These are phyloP conservation scores for Monosporascus sp. DNA, from an alignment of 2,329 filamentous ascomycete genomes.

Conservation along the genomic window DNA sequence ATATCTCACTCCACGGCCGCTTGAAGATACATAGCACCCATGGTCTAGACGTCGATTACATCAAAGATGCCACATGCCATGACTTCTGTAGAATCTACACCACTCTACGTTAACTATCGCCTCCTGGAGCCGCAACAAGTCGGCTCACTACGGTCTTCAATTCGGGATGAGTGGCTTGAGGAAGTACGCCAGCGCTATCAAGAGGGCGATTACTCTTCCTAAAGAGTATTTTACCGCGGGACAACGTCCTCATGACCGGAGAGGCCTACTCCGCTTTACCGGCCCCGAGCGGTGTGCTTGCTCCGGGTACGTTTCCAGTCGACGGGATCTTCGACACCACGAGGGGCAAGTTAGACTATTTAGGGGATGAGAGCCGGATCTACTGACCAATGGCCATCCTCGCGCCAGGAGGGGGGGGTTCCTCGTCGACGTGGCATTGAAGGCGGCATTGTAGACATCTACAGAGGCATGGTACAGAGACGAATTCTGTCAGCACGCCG, in stretches of 20 bases:
- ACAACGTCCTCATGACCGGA: constrained; percentile 36
- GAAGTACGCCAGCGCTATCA: constrained; percentile 33
- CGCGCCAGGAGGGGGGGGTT: constrained; percentile 14
- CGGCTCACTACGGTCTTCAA: constrained; percentile 28
- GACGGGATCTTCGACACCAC: constrained; percentile 36
- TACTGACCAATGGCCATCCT: constrained; percentile 25
- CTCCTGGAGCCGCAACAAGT: constrained; percentile 16
- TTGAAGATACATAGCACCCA: too few species aligned
- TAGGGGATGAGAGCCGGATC: constrained; percentile 27
- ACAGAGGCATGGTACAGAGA: constrained; percentile 47
- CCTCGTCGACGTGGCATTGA: constrained; percentile 43
- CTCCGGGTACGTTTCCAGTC: constrained; percentile 30
- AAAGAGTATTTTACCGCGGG: constrained; percentile 36
- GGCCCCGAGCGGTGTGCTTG: constrained; percentile 31
- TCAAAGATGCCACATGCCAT: constrained; percentile 10
- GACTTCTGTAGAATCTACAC: neutral
- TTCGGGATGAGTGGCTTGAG: constrained; percentile 29
- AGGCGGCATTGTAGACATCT: too few species aligned
- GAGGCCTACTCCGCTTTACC: constrained; percentile 36
- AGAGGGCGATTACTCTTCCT: constrained; percentile 38
- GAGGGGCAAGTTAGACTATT: constrained; percentile 28
- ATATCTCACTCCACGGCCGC: too few species aligned
- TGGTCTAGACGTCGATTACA: too few species aligned
- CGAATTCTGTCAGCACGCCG: constrained; percentile 49
- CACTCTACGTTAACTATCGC: constrained; percentile 17